Evolutionary conservation across 2,329 filamentous ascomycete genomes (phyloP), one percentile per base, ranked within the genome.

Genomic region (Dactylellina cionopaga): DNA sequence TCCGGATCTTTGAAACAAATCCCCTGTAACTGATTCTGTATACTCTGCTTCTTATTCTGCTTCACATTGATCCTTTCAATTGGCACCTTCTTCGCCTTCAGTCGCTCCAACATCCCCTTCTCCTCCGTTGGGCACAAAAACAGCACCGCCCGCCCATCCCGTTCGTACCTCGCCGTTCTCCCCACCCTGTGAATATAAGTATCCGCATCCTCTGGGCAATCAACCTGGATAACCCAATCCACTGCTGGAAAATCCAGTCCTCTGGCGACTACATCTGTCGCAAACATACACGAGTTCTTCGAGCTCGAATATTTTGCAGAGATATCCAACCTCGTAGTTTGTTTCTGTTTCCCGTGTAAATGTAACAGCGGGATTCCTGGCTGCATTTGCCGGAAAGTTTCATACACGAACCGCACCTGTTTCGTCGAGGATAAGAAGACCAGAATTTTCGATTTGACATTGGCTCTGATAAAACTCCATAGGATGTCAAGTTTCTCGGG

Each of bases 191-290:
- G 95, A 76, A 99, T 98, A 78, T 99, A 99, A 0, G 95, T 99
- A 78, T 98, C 95, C 2, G 91, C 90, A 80, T 99, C 94, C 80
- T 99, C 95, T 0, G 95, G 95, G 76, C 92, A 96, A 80, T 99
- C 95, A n/a, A 92, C 86, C 79, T 99, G 95, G n/a, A 99, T 92
- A 3, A 99, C 95, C 90, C 95, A 99, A 80, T 99, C 95, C 0
- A 99, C 95, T 2, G 92, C 90, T 0, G 95, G 95, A 79, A 99
- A 98, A 80, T 99, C 95, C 10, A 99, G 86, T 75, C 95, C 95
- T 80, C 95, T 87, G 0, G 95, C 95, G 2, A 96, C 92, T 4
- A 99, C 92, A 79, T 99, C 95, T 0, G 95, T 99, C 0, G 95
- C 92, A 79, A 99, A 96, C 0, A 99, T 85, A 78, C 95, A 97